phyloP scores from a whole-genome alignment of 768 basidiomycete species.

The Mycena venus region DNA sequence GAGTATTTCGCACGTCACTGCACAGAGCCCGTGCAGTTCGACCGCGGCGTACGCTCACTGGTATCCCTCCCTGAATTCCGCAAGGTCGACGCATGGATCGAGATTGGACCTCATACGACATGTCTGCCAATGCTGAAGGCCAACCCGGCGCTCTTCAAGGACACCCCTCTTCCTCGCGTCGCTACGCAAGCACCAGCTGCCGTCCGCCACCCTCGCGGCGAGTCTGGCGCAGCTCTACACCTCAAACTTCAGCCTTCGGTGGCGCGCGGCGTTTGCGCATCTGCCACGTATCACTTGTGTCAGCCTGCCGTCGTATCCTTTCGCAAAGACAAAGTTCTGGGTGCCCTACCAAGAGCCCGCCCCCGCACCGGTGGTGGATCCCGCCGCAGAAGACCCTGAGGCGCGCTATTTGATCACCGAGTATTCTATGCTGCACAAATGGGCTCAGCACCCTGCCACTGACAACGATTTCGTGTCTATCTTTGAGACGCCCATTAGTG shows the following conservation, averaged over 20 bases:
- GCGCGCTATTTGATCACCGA: constrained; percentile 28
- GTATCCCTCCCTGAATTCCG: constrained; percentile 40
- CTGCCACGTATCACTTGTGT: constrained; percentile 55
- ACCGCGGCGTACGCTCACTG: constrained; percentile 61
- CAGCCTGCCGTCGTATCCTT: constrained; percentile 77
- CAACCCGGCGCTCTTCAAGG: too few relatives aligned
- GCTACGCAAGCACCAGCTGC: constrained; percentile 57
- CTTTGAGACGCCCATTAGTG: constrained; percentile 66
- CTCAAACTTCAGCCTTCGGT: too few relatives aligned
- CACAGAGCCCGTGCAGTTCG: constrained; percentile 67
- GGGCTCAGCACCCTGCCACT: constrained; percentile 56
- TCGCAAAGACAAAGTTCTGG: constrained; percentile 70
- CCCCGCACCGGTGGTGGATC: background rate
- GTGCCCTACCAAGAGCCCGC: constrained; percentile 57
- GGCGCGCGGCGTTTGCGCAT: constrained; percentile 68
- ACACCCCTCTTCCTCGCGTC: constrained; percentile 66
- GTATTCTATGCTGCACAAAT: constrained; percentile 54
- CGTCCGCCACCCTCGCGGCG: constrained; percentile 59
- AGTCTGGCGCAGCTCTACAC: constrained; percentile 65
- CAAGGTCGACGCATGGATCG: constrained; percentile 67
- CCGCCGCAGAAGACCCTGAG: background rate
- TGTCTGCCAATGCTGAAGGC: constrained; percentile 72
- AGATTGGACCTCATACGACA: constrained; percentile 75
- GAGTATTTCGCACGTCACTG: constrained; percentile 75
- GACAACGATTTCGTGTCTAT: constrained; percentile 54